Evolutionary conservation across 306 rosid species (phyloP).

Genomic region (Crotalaria pallida): DNA sequence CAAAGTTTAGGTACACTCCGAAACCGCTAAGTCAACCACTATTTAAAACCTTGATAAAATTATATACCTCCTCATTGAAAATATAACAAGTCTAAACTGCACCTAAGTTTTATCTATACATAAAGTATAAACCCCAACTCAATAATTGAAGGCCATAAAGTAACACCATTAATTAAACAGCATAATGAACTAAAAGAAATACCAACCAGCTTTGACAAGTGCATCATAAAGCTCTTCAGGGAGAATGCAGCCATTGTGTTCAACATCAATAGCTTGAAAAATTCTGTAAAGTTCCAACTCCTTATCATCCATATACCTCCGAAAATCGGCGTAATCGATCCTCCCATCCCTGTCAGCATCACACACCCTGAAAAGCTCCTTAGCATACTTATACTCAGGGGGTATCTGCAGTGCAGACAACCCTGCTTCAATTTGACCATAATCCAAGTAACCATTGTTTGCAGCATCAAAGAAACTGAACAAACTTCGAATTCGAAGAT

Average conservation of each 20-base stretch:
- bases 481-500: constrained; percentile 43
- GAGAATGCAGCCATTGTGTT: constrained; percentile 50
- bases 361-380: constrained; percentile 51
- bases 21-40: too few species aligned
- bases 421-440: constrained; percentile 48
- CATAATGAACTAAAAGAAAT: constrained; percentile 19
- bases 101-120: too few species aligned
- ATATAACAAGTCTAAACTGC: too few species aligned
- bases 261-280: constrained; percentile 54
- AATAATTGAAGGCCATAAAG: not conserved
- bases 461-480: constrained; percentile 49
- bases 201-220: constrained; percentile 64
- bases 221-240: constrained; percentile 62
- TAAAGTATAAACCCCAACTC: too few species aligned
- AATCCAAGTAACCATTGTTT: constrained; percentile 41
- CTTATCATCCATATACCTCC: constrained; percentile 56
- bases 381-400: constrained; percentile 47
- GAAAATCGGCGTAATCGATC: constrained; percentile 40
- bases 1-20: too few species aligned
- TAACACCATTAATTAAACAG: too few species aligned
- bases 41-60: too few species aligned
- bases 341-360: constrained; percentile 52
- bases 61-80: too few species aligned
- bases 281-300: constrained; percentile 53
- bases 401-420: constrained; percentile 52